These are phyloP conservation scores for Phylloporus sp. DNA, from an alignment of 768 basidiomycete genomes.

Conservation along the genomic window DNA sequence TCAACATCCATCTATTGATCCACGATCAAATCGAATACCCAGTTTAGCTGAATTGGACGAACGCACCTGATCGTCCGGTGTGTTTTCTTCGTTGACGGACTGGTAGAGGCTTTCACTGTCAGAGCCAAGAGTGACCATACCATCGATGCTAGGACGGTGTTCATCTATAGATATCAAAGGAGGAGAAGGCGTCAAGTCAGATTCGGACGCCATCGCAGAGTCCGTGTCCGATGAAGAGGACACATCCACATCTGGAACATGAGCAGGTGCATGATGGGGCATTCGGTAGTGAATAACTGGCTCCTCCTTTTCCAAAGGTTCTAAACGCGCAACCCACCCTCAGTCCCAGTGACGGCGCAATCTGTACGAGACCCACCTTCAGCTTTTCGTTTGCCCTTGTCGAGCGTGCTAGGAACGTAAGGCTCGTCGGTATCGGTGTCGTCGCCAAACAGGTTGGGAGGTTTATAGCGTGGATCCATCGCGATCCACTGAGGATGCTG, in stretches of 20 bases:
- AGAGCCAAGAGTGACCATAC: background rate
- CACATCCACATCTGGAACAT: background rate
- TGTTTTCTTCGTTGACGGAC: constrained; percentile 8
- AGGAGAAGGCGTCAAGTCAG: constrained; percentile 6
- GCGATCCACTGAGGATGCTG: background rate
- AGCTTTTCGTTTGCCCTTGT: constrained; percentile 21
- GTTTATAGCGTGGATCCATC: constrained; percentile 10
- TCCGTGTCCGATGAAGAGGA: constrained; percentile 8
- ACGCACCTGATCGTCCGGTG: constrained; percentile 9
- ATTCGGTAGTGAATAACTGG: background rate
- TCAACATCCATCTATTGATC: constrained; percentile 19
- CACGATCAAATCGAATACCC: background rate
- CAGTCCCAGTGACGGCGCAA: background rate
- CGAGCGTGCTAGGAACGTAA: constrained; percentile 4
- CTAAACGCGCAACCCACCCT: constrained; percentile 1
- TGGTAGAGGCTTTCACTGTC: constrained; percentile 14
- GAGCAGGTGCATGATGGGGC: background rate
- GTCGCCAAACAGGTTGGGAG: constrained; percentile 9
- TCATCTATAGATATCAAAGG: background rate
- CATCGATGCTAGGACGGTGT: background rate
- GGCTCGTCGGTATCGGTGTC: background rate
- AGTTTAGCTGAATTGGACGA: background rate
- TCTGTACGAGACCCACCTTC: constrained; percentile 6
- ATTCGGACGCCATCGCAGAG: background rate
- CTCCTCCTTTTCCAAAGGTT: constrained; percentile 3